Evolutionary conservation across 1,284 basidiomycete species (phyloP).

Genomic region (Lentinus polychrous): DNA sequence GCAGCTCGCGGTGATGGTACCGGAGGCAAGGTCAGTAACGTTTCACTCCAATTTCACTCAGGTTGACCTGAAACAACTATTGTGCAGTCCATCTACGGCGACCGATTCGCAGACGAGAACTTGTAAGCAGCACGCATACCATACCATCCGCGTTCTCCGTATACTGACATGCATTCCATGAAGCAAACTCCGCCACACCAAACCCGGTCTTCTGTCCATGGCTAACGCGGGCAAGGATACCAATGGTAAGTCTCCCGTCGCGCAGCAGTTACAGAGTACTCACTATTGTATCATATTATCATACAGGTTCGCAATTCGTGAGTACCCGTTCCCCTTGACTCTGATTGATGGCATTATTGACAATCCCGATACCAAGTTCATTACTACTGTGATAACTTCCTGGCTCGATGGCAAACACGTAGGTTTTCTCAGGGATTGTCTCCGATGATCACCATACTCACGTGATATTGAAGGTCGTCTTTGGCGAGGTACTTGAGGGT

Average conservation of each 20-base stretch:
- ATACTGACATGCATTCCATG: background rate
- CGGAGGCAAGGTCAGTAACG: constrained; percentile 41
- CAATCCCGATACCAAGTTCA: constrained; percentile 50
- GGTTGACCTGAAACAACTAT: background rate
- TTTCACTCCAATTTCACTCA: background rate
- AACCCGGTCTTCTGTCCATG: constrained; percentile 85
- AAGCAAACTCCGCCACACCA: constrained; percentile 86
- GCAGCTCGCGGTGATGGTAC: constrained; percentile 51
- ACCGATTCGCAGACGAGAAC: constrained; percentile 67
- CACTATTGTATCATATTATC: constrained; percentile 14
- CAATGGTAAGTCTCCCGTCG: constrained; percentile 47
- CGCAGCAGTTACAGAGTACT: background rate
- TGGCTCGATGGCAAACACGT: constrained; percentile 77
- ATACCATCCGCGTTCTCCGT: background rate
- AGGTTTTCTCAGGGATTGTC: constrained; percentile 20
- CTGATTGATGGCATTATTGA: background rate
- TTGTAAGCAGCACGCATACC: constrained; percentile 51
- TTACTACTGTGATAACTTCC: constrained; percentile 71
- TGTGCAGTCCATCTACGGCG: constrained; percentile 48
- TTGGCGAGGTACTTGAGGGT: constrained; percentile 85
- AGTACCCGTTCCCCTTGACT: too few species aligned
- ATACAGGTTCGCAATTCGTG: constrained; percentile 77
- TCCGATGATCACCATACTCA: constrained; percentile 3
- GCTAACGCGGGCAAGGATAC: constrained; percentile 88
- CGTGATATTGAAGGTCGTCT: constrained; percentile 62